These are phyloP conservation scores for Excoecaria agallocha DNA, from an alignment of 345 rosid species.

Conservation along the genomic window DNA sequence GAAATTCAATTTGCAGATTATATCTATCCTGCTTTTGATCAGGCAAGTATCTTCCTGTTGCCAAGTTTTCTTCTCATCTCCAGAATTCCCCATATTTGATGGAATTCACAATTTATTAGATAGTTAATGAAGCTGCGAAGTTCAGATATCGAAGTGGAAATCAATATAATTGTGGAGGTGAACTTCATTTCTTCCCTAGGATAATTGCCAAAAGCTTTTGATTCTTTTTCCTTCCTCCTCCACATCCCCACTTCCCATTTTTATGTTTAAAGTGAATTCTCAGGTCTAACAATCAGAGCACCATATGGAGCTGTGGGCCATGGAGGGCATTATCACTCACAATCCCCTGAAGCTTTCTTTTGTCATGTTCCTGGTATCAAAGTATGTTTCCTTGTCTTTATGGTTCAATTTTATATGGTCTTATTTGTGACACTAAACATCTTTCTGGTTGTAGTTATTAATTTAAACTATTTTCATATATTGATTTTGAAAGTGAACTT, in stretches of 20 bases:
- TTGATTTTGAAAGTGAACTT: not conserved
- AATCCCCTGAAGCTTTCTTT: slow-evolving; percentile 95
- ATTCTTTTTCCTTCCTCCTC: not conserved
- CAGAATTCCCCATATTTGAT: slow-evolving; percentile 17
- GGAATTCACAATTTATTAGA: slow-evolving; percentile 38
- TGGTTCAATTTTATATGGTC: slow-evolving; percentile 1
- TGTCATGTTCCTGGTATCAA: slow-evolving; percentile 95
- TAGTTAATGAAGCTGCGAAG: slow-evolving; percentile 95
- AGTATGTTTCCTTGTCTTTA: slow-evolving; percentile 31
- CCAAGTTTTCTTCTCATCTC: not conserved
- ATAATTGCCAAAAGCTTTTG: not conserved
- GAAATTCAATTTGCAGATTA: slow-evolving; percentile 96
- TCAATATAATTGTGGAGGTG: slow-evolving; percentile 93
- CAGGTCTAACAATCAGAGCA: slow-evolving; percentile 83
- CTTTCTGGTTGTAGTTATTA: not conserved
- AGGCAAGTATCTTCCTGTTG: slow-evolving; percentile 38
- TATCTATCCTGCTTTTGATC: slow-evolving; percentile 94
- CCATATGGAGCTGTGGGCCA: slow-evolving; percentile 92
- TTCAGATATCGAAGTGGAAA: slow-evolving; percentile 93
- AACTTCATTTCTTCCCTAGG: not conserved
- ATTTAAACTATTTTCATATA: not conserved
- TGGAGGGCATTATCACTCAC: slow-evolving; percentile 91
- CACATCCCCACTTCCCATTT: not conserved
- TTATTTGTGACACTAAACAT: not conserved
- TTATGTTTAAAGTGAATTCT: slow-evolving; percentile 10